Percentiles rank a stretch among this genome's conserved stretches.
These are phyloP conservation scores for Coniochaeta prunicola DNA, from an alignment of 2,329 filamentous ascomycete genomes.

Conservation along the genomic window DNA sequence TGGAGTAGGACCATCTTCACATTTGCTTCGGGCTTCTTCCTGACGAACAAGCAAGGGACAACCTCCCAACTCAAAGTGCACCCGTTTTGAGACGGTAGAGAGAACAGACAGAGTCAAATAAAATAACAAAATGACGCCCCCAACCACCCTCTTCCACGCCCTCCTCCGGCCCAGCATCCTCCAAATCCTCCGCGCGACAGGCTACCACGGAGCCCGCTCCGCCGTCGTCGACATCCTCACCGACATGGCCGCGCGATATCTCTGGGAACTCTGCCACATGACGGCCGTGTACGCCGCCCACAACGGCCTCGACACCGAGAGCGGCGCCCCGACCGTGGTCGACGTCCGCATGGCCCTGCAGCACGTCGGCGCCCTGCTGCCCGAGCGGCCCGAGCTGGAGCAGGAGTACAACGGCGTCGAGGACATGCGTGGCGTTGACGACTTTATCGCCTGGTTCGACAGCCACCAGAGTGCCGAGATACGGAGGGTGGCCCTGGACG, in stretches of 20 bases:
- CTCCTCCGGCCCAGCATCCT: constrained; percentile 81
- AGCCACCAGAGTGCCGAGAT: constrained; percentile 74
- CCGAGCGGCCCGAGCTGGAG: constrained; percentile 59
- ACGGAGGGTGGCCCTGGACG: constrained; percentile 69
- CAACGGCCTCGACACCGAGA: constrained; percentile 57
- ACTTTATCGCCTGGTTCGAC: constrained; percentile 72
- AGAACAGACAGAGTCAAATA: background rate
- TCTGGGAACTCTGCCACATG: constrained; percentile 64
- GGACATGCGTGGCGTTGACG: constrained; percentile 69
- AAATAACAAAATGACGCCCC: constrained; percentile 32
- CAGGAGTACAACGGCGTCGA: constrained; percentile 65
- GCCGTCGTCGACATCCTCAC: constrained; percentile 83
- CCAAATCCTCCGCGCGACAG: constrained; percentile 84
- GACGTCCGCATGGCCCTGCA: constrained; percentile 83
- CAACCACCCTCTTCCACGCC: constrained; percentile 54
- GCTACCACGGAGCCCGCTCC: constrained; percentile 76
- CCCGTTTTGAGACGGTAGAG: background rate
- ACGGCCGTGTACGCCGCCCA: constrained; percentile 65
- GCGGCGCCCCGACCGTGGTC: constrained; percentile 53
- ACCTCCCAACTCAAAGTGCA: background rate
- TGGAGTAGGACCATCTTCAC: too few relatives aligned
- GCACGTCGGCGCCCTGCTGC: constrained; percentile 68
- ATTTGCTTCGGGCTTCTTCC: background rate
- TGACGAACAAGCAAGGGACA: background rate
- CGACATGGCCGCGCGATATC: constrained; percentile 76